Evolutionary conservation across 2,329 filamentous ascomycete genomes (phyloP), one percentile per base, ranked within the genome.

Genomic region (Aspergillus oerlinghausenensis): DNA sequence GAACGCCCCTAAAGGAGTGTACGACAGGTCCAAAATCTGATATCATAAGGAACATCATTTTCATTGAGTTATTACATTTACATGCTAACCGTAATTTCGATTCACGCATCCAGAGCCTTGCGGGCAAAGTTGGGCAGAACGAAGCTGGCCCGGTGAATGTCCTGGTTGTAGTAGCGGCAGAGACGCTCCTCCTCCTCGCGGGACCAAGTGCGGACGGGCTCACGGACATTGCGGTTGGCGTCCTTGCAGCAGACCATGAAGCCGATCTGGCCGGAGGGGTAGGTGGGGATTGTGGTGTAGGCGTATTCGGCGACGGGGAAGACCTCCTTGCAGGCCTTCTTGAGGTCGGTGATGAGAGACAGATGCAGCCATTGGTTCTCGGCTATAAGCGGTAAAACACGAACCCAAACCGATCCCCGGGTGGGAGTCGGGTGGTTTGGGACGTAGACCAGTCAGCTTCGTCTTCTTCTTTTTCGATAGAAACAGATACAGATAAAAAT

Each of bases 191-290:
- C 94, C 79, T 97, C 92, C 79, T 95, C 92, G 63, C 82, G 74
- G 62, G 85, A 82, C 88, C 92, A 96, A 68, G 79, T 82, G 72
- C 94, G 88, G 61, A 97, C 73, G 54, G 94, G 94, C 78, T 87
- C 89, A 77, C 84, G 90, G 73, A 97, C 84, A 78, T 99, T 84
- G 75, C 87, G 85, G 73, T 79, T 86, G 74, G 86, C 81, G 74
- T 97, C 93, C 86, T 99, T 97, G 88, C 84, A 90, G 87, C 94
- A 97, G 73, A 99, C 90, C 92, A 99, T 97, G 88, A 99, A 99
- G 74, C 94, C 94, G 72, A 99, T 99, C 82, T 99, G 94, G 74
- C 94, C 94, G 56, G 91, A 96, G 65, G 94, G 94, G 83, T 99
- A 99, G 73, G 94, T 99, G 58, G 94, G 94, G 77, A 99, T 99